Base-by-base conservation (phyloP, 805 yeast species). In the Monosporozyma solicola region DNA sequence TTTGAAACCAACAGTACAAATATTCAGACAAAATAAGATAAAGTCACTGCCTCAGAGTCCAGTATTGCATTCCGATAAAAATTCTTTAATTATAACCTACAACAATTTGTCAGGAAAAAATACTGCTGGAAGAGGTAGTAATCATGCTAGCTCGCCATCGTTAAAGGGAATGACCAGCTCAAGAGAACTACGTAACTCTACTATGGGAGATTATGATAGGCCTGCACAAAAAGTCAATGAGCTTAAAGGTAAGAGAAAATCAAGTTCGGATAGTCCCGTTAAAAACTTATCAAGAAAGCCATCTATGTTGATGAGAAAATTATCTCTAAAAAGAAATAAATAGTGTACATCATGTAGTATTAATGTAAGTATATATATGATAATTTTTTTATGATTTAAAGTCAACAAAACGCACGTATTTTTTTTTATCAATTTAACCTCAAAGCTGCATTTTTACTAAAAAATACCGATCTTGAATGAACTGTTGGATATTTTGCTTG, bases 1-100 rank as follows among this genome's bases (percentile, higher is more conserved):
- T 63, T 71, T 91, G 60, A 86, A 89, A 59, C 95, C 96, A 0
- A 84, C 87, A 8, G 77, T 78, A n/a, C 86, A 80, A 60, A 89
- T 90, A 2, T 90, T 90, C 73, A 73, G 95, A 44, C 66, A 78
- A 35, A 75, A 86, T 2, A 83, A 78, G 56, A 68, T 76, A 1
- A 83, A 74, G 55, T 57, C 59, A 22, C 67, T 87, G 41, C 73
- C 79, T 0, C 58, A 64, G 7, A 81, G 86, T 44, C 78, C 80
- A 0, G 82, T 80, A 0, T 63, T 78, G 39, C 71, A 70, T 47
- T 48, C 55, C 3, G 55, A 59, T 15, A 64, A 61, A 48, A 57
- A 50, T 2, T 24, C 32, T 7, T 25, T 63, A 16, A 52, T 55
- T 20, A 56, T 66, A 54, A n/a, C 59, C 16, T n/a, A 52, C 20